Evolutionary conservation across 1,284 basidiomycete species (phyloP).

Genomic region (Marasmius fiardii): DNA sequence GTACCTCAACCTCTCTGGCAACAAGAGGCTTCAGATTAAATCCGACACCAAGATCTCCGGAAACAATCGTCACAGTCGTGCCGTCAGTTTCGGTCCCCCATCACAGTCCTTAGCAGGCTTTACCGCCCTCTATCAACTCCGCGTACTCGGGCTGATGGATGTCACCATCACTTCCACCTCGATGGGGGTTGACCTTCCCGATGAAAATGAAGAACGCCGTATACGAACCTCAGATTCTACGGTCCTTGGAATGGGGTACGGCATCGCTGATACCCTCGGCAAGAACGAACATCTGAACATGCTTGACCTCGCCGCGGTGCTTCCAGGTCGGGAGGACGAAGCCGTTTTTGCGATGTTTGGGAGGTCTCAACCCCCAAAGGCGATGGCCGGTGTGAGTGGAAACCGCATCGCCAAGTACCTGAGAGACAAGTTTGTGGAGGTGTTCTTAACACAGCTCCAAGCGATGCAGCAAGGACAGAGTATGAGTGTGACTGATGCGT

Average conservation of each 20-base stretch:
- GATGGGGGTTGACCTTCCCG: constrained; percentile 61
- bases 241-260: constrained; percentile 93
- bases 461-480: constrained; percentile 41
- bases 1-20: constrained; percentile 69
- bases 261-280: constrained; percentile 95
- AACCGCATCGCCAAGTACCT: constrained; percentile 75
- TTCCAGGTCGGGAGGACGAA: constrained; percentile 75
- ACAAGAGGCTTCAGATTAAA: constrained; percentile 48
- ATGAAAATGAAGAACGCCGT: constrained; percentile 89
- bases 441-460: constrained; percentile 59
- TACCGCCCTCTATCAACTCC: constrained; percentile 77
- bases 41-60: constrained; percentile 25
- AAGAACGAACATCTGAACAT: constrained; percentile 78
- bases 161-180: constrained; percentile 79
- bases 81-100: constrained; percentile 18
- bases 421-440: constrained; percentile 72
- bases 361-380: constrained; percentile 58
- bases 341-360: constrained; percentile 98
- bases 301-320: constrained; percentile 91
- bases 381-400: constrained; percentile 43
- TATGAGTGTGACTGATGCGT: constrained; percentile 70
- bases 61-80: constrained; percentile 21
- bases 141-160: constrained; percentile 95
- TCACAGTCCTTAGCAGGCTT: constrained; percentile 74
- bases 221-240: constrained; percentile 91